These are phyloP conservation scores for Cyclostephanos tholiformis DNA, from an alignment of 108 stramenopile species.

Conservation along the genomic window DNA sequence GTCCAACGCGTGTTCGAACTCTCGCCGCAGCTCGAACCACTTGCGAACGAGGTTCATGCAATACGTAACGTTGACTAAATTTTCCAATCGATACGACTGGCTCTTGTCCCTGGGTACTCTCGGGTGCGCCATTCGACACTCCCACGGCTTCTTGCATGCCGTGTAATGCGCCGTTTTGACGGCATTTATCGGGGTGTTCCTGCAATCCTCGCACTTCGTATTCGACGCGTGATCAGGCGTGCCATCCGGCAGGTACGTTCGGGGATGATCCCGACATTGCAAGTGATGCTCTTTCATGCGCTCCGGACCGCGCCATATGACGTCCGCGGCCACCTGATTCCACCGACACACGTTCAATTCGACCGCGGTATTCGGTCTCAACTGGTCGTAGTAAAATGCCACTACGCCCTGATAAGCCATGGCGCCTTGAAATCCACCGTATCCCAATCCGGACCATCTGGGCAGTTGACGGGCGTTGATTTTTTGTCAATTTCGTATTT, in stretches of 20 bases:
- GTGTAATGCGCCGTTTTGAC: slow-evolving; percentile 74
- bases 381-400: slow-evolving; percentile 62
- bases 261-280: slow-evolving; percentile 71
- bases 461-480: too few relatives aligned
- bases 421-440: slow-evolving; percentile 63
- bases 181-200: slow-evolving; percentile 53
- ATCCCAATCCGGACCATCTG: slow-evolving; percentile 60
- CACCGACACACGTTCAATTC: slow-evolving; percentile 66
- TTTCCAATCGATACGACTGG: slow-evolving; percentile 58
- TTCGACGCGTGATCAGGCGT: slow-evolving; percentile 59
- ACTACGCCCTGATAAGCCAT: slow-evolving; percentile 67
- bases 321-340: slow-evolving; percentile 66
- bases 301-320: slow-evolving; percentile 63
- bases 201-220: slow-evolving; percentile 66
- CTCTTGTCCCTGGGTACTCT: slow-evolving; percentile 54
- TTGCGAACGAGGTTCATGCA: slow-evolving; percentile 58
- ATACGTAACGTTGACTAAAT: slow-evolving; percentile 68
- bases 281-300: slow-evolving; percentile 52
- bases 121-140: slow-evolving; percentile 63
- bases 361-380: slow-evolving; percentile 49
- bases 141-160: slow-evolving; percentile 80
- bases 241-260: slow-evolving; percentile 36
- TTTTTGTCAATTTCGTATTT: neutral
- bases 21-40: slow-evolving; percentile 62
- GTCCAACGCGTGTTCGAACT: slow-evolving; percentile 60